Conservation (phyloP, 2,329 filamentous ascomycete species). For the Exophiala calicioides region DNA sequence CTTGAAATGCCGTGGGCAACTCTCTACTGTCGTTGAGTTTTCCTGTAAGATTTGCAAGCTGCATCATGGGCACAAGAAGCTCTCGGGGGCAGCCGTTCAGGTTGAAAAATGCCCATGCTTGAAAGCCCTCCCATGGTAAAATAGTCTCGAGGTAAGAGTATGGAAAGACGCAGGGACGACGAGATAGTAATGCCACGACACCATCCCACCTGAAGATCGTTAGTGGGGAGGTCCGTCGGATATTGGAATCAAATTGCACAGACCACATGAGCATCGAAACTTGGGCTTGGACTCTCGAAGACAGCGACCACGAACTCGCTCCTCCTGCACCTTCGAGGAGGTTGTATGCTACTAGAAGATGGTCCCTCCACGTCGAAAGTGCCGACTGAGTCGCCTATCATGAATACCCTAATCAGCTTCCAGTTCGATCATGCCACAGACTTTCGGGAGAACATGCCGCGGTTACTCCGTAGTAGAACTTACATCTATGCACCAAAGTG, state of each 20-base stretch:
- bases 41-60: constrained; percentile 5
- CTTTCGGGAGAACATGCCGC: background rate
- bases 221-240: background rate
- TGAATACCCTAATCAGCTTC: background rate
- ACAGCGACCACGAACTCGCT: background rate
- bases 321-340: constrained; percentile 4
- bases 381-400: constrained; percentile 1
- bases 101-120: constrained; percentile 20
- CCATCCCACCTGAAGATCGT: constrained; percentile 12
- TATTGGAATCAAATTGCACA: background rate
- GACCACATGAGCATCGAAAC: constrained; percentile 8
- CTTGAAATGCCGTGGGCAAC: background rate
- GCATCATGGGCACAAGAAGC: constrained; percentile 16
- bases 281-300: constrained; percentile 1
- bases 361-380: background rate
- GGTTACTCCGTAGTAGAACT: too few species aligned
- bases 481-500: too few species aligned
- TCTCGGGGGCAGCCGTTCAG: constrained; percentile 19
- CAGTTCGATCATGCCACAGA: background rate
- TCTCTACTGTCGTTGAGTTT: too few species aligned
- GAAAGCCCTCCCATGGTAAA: constrained; percentile 10
- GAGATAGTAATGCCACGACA: constrained; percentile 11
- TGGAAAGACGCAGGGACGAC: constrained; percentile 1
- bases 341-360: background rate
- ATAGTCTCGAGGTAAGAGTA: constrained; percentile 9